Base-by-base conservation (phyloP, 2,329 filamentous ascomycete species). In the Phialemoniopsis sp. region DNA sequence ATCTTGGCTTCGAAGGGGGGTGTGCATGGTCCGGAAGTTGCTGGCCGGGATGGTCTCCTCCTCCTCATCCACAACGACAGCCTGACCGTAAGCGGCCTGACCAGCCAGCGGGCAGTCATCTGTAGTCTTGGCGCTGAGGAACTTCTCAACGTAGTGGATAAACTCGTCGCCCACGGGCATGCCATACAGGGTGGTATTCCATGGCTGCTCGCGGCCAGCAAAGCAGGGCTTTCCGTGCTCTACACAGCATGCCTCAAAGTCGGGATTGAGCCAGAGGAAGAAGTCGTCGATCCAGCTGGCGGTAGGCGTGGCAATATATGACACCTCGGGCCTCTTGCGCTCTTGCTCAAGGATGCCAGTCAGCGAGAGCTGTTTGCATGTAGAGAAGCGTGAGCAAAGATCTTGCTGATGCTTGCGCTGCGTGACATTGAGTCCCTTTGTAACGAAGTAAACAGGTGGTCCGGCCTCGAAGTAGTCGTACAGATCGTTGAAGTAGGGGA, bases 241-340 rank as follows among this genome's bases (percentile, higher is more conserved):
- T 29, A 86, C 73, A 52, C 87, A 96, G 66, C 76, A 82, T 36
- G 75, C 67, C 33, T 89, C 85, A 32, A 88, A 77, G 37, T 81
- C 77, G 0, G 93, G 93, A 51, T 97, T 95, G n/a, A 97, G 70
- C 91, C 93, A 98, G 43, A 88, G 76, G 64, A 97, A 89, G 65
- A 89, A 97, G 57, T 98, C 93, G 49, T 98, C 93, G 14, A 98
- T 78, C 93, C 93, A 98, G 60, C 87, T 96, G 4, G 94, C 93
- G 1, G 91, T 83, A 0, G 89, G 86, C 9, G 90, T 83, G 7
- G 89, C 78, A 49, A 98, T 88, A 60, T 89, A 97, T 1, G 89
- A 96, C 2, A 91, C 72, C 7, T 94, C 79, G 0, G 89, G 77
- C 29, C 93, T 80, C 66, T 96, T 97, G 10, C 93, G 82, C 65